Base-by-base conservation (phyloP, 78 protist species). In the Tieghemostelium lacteum region DNA sequence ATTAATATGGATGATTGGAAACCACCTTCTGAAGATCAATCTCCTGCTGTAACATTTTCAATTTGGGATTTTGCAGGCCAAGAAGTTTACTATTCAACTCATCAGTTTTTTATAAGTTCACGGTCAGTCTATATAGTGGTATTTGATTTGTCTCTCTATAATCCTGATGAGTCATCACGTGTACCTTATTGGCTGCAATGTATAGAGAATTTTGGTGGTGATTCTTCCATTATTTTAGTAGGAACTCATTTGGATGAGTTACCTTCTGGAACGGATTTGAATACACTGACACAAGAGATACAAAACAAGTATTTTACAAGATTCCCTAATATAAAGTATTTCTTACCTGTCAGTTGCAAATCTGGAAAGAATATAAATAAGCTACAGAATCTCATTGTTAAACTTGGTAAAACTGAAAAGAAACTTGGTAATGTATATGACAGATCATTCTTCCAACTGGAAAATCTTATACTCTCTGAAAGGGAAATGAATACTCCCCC, bases 171-270 rank as follows among this genome's bases (percentile, higher is more conserved):
- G 20, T 8, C 57, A n/a, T 52, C 74, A 28, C 50, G 95, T 54
- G 92, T 75, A 12, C 78, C 91, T 14, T 83, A 83, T 64, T 92
- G 95, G 95, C 58, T 92, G 14, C 88, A 75, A 54, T 73, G 88
- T 36, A 73, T 92, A 12, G 87, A 71, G 28, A 77, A 85, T 10
- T 69, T 77, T 50, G 95, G 83, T 45, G 86, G 75, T 3, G 67
- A 69, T 33, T 77, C 88, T 5, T 45, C 80, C 2, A 73, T 92
- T n/a, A 67, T 92, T 24, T 6, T 92, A 0, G 95, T 92, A 0
- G 95, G 93, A 16, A 92, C 95, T 8, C 95, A 92, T 71, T 55
- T 73, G 28, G 95, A 92, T 33, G 88, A 92, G 8, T 34, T 85
- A 26, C 66, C 91, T 26, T 67, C 64, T 17, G 78, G 78, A 17